These are phyloP conservation scores for Fusarium incarnatum DNA, from an alignment of 2,329 filamentous ascomycete genomes.

Conservation along the genomic window DNA sequence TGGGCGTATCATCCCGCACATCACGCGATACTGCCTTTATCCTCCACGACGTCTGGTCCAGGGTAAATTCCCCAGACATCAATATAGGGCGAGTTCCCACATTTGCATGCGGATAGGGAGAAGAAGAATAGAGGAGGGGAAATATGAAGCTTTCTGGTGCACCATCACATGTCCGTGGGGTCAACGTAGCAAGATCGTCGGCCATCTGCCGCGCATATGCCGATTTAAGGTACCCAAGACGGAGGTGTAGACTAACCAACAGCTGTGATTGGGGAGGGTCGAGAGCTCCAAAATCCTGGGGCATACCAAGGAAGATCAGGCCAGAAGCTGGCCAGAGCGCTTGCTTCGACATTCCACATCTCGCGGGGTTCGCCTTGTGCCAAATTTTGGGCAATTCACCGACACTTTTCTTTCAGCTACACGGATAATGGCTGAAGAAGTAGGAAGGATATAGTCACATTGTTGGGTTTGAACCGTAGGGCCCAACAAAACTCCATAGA, in stretches of 20 bases:
- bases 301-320: slow-evolving; percentile 41
- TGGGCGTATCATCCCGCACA: slow-evolving; percentile 21
- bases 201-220: slow-evolving; percentile 48
- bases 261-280: slow-evolving; percentile 41
- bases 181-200: slow-evolving; percentile 44
- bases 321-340: slow-evolving; percentile 45
- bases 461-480: background rate
- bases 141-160: slow-evolving; percentile 5
- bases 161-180: slow-evolving; percentile 24
- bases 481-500: background rate
- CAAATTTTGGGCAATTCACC: slow-evolving; percentile 22
- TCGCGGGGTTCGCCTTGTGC: slow-evolving; percentile 23
- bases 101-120: slow-evolving; percentile 1
- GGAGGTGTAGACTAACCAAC: slow-evolving; percentile 18
- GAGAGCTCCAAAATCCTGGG: slow-evolving; percentile 20
- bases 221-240: slow-evolving; percentile 43
- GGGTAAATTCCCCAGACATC: slow-evolving; percentile 27
- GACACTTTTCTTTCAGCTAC: slow-evolving; percentile 6
- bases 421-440: background rate
- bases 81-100: slow-evolving; percentile 8
- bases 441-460: background rate
- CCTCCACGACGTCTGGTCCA: slow-evolving; percentile 5
- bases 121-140: slow-evolving; percentile 20
- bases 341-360: slow-evolving; percentile 35
- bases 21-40: slow-evolving; percentile 35